Evolutionary conservation across 129 eudicot species (phyloP).

Genomic region (Chrysanthemum lavandulifolium): DNA sequence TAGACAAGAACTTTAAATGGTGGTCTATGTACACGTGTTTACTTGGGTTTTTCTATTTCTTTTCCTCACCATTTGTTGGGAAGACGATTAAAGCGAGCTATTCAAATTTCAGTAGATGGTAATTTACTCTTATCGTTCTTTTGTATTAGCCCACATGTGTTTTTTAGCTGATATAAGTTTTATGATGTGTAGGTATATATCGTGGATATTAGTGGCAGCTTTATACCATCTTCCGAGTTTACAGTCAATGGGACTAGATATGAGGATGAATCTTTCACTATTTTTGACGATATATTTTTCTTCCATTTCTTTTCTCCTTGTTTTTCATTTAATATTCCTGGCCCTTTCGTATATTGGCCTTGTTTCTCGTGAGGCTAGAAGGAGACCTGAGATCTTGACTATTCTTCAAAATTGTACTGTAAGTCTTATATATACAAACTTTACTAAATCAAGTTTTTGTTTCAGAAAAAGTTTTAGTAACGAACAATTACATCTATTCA

Average conservation of each 20-base stretch:
- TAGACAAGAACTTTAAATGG: slow-evolving; percentile 92
- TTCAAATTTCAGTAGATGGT: slow-evolving; percentile 96
- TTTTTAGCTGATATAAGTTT: not conserved
- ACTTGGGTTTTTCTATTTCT: slow-evolving; percentile 96
- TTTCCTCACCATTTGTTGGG: slow-evolving; percentile 95
- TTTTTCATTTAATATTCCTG: slow-evolving; percentile 73
- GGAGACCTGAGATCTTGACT: slow-evolving; percentile 75
- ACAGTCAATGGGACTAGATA: slow-evolving; percentile 93
- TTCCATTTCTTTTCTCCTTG: slow-evolving; percentile 76
- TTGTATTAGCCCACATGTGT: not conserved
- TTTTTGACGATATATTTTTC: slow-evolving; percentile 72
- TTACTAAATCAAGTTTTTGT: not conserved
- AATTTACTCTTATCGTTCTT: slow-evolving; percentile 7
- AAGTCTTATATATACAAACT: slow-evolving; percentile 34
- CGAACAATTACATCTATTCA: not conserved
- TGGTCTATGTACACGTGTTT: slow-evolving; percentile 95
- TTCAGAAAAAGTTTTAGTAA: not conserved
- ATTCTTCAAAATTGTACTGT: slow-evolving; percentile 93
- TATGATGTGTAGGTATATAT: slow-evolving; percentile 62
- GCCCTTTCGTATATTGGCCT: slow-evolving; percentile 94
- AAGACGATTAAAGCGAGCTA: slow-evolving; percentile 91
- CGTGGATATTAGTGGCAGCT: slow-evolving; percentile 89
- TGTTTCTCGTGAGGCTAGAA: slow-evolving; percentile 88
- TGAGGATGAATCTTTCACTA: slow-evolving; percentile 92
- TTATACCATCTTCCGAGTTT: slow-evolving; percentile 91